A percentile compares a stretch with the other conserved stretches of the same genome.
Evolutionary conservation across 768 basidiomycete genomes (phyloP).

Genomic region (Amanita rubescens): DNA sequence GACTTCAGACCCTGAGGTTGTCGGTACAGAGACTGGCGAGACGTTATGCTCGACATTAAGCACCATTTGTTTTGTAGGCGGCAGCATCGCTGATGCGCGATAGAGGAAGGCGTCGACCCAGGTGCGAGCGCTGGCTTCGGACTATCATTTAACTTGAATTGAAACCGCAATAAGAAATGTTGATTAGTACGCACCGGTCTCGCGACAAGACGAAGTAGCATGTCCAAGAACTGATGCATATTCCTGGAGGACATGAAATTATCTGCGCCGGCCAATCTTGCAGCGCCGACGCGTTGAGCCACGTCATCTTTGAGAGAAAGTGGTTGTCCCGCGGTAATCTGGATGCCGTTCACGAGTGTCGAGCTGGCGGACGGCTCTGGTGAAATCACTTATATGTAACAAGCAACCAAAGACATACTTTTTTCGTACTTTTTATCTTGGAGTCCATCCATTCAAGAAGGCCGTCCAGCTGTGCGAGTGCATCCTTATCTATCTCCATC

Average conservation of each 20-base stretch:
- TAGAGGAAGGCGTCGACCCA: constrained; percentile 17
- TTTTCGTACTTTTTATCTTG: constrained; percentile 10
- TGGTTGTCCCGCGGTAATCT: constrained; percentile 2
- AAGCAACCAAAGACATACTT: constrained; percentile 7
- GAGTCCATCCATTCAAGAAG: constrained; percentile 13
- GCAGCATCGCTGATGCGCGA: constrained; percentile 15
- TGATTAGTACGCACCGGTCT: constrained; percentile 8
- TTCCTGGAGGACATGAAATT: constrained; percentile 13
- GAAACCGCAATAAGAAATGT: constrained; percentile 1
- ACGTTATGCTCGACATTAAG: constrained; percentile 15
- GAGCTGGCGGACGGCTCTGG: constrained; percentile 10
- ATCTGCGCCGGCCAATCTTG: constrained; percentile 9
- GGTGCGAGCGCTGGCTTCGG: constrained; percentile 15
- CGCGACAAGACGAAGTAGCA: constrained; percentile 11
- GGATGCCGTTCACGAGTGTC: constrained; percentile 10
- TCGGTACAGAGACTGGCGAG: constrained; percentile 12
- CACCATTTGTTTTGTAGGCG: constrained; percentile 4
- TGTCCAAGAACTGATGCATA: constrained; percentile 12
- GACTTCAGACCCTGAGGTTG: constrained; percentile 7
- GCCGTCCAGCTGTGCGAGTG: constrained; percentile 11
- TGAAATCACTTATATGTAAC: constrained; percentile 6
- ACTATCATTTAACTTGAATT: constrained; percentile 10
- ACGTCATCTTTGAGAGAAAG: constrained; percentile 12
- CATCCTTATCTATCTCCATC: constrained; percentile 10
- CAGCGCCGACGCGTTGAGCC: constrained; percentile 9